These are phyloP conservation scores for Amaranthus tricolor DNA, from an alignment of 179 eudicot species.

Conservation along the genomic window DNA sequence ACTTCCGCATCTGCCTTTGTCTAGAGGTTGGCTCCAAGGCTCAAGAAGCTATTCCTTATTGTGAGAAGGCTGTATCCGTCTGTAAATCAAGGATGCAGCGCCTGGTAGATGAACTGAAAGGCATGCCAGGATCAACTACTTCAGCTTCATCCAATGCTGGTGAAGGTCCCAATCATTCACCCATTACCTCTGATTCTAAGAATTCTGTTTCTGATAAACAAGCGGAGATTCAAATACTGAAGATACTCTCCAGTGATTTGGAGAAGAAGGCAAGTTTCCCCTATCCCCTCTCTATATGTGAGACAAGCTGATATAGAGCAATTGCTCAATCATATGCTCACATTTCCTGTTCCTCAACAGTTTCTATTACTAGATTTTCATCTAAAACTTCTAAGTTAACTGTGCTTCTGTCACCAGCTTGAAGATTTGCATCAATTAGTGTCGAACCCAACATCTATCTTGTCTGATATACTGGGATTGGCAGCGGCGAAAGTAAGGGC, in stretches of 20 bases:
- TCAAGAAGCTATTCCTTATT: conserved; percentile 85
- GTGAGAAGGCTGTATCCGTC: conserved; percentile 73
- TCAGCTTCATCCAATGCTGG: conserved; percentile 36
- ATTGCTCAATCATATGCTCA: not conserved
- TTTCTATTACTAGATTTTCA: not conserved
- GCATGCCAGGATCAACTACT: conserved; percentile 29
- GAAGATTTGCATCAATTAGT: conserved; percentile 83
- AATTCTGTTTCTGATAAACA: conserved; percentile 47
- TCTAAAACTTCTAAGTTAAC: conserved; percentile 5
- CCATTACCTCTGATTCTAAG: conserved; percentile 35
- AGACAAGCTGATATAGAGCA: not conserved
- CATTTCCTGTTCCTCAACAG: not conserved
- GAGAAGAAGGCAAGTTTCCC: conserved; percentile 75
- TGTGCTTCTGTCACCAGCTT: conserved; percentile 49
- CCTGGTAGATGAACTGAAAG: conserved; percentile 50
- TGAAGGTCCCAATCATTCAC: conserved; percentile 35
- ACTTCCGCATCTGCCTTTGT: conserved; percentile 81
- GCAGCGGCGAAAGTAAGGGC: conserved; percentile 56
- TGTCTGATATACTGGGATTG: conserved; percentile 70
- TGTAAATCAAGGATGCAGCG: conserved; percentile 79
- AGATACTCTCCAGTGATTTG: conserved; percentile 57
- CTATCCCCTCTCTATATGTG: not conserved
- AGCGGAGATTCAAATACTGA: conserved; percentile 67
- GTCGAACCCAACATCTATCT: conserved; percentile 62
- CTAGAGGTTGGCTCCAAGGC: conserved; percentile 78